Percentiles rank a stretch among this genome's conserved stretches.
Conservation (phyloP, 2,329 filamentous ascomycete genomes). For the Colletotrichum sp. region DNA sequence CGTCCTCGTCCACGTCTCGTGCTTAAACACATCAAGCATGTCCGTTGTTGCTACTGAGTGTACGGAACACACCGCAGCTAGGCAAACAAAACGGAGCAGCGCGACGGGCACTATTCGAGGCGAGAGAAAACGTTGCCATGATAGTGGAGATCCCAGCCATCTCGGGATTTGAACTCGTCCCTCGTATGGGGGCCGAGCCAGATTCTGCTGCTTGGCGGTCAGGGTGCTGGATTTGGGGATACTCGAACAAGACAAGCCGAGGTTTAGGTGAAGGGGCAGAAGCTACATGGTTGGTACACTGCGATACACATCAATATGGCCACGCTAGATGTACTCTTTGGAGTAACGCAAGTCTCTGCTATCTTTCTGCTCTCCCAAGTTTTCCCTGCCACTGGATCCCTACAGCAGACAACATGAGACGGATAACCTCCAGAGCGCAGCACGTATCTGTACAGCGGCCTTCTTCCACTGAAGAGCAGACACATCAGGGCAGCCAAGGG, state of each 20-base stretch:
- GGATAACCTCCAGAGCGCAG: background rate
- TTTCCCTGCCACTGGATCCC: background rate
- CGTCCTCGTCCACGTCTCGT: background rate
- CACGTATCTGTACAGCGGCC: background rate
- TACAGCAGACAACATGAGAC: background rate
- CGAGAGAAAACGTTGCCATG: background rate
- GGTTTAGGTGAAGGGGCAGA: background rate
- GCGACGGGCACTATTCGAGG: background rate
- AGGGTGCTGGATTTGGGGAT: background rate
- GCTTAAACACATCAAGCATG: background rate
- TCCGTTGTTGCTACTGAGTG: background rate
- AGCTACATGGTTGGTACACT: background rate
- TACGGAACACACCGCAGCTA: background rate
- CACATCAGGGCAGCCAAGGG: background rate
- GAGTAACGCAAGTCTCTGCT: background rate
- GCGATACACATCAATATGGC: background rate
- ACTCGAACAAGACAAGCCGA: background rate
- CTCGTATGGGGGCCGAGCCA: conserved; percentile 1
- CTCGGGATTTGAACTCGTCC: conserved; percentile 12
- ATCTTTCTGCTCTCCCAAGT: background rate
- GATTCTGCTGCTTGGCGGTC: background rate
- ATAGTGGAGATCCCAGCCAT: background rate
- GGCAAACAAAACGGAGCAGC: background rate
- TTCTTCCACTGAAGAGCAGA: background rate
- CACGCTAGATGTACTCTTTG: background rate